Evolutionary conservation across 78 protist species (phyloP), one percentile per base, ranked within the genome.

Genomic region (Dictyostelium purpureum): DNA sequence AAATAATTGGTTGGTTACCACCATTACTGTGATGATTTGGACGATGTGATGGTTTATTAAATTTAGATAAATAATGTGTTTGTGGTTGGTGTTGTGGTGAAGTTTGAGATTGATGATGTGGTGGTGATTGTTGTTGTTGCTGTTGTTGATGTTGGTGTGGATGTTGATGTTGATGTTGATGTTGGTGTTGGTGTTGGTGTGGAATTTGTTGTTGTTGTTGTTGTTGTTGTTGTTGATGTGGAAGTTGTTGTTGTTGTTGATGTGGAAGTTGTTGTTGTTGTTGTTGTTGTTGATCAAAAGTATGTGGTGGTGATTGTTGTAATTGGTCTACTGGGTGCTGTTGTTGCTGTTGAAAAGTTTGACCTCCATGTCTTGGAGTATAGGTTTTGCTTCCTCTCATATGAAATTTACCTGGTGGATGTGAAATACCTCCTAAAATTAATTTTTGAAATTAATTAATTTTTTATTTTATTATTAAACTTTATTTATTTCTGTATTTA

Each of bases 351-450:
- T 51, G 67, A 4, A 33, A 38, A 47, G 4, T 43, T 12, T 26
- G 47, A 11, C 63, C 28, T 47, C 26, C 45, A 45, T 75, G 31
- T 51, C 78, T 47, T 38, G 61, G 51, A 1, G 79, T 35, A 42
- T 81, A 81, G 31, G 59, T 67, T 73, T 81, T 81, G 45, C 77
- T 65, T 14, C 89, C 89, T 69, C 89, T 65, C 69, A 52, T 45
- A 81, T 81, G 89, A 38, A 81, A 81, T 81, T 57, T 81, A 21
- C 89, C 89, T 49, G 89, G 89, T 66, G 54, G 79, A 11, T 67
- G 71, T 63, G 71, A 63, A 63, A 63, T 33, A 31, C 71, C 71
- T 63, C 71, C 71, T 63, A 37, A 37, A 33, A 28, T 63, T 12
- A 14, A 24, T 26, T 26, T 47, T 47, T 47, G 52, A n/a, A n/a